Conservation (phyloP, 2,329 filamentous ascomycete genomes). For the Talaromyces sp. region DNA sequence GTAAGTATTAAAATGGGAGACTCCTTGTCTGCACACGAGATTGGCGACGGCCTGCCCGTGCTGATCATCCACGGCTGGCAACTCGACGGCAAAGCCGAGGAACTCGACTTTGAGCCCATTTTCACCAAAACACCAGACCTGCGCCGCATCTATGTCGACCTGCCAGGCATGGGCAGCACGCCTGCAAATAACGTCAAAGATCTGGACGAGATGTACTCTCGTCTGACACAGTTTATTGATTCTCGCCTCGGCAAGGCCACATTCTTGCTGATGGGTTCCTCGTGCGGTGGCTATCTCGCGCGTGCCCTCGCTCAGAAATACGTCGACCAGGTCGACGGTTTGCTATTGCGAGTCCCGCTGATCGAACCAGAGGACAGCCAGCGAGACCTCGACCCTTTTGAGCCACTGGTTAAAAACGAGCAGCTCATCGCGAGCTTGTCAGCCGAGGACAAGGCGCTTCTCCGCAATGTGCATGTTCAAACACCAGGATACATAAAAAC, state of each 20-base stretch:
- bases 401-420: conserved; percentile 19
- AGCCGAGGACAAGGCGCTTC: conserved; percentile 16
- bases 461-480: conserved; percentile 23
- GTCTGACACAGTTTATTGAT: conserved; percentile 23
- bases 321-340: conserved; percentile 18
- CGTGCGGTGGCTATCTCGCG: conserved; percentile 25
- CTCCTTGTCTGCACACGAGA: conserved; percentile 19
- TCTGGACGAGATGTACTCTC: conserved; percentile 22
- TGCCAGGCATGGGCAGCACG: conserved; percentile 25
- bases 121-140: conserved; percentile 18
- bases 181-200: conserved; percentile 21
- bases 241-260: conserved; percentile 17
- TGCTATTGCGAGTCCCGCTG: conserved; percentile 23
- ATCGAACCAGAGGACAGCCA: conserved; percentile 19
- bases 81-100: conserved; percentile 17
- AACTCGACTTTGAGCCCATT: conserved; percentile 24
- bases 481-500: conserved; percentile 20
- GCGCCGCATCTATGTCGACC: conserved; percentile 24
- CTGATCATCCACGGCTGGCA: conserved; percentile 26
- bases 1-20: conserved; percentile 9
- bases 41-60: conserved; percentile 21
- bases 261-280: conserved; percentile 23
- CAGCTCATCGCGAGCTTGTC: conserved; percentile 19
- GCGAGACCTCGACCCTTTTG: conserved; percentile 23
- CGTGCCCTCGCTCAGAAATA: conserved; percentile 24